phyloP scores from a whole-genome alignment of 208 protist species.

The Entamoeba moshkovskii region DNA sequence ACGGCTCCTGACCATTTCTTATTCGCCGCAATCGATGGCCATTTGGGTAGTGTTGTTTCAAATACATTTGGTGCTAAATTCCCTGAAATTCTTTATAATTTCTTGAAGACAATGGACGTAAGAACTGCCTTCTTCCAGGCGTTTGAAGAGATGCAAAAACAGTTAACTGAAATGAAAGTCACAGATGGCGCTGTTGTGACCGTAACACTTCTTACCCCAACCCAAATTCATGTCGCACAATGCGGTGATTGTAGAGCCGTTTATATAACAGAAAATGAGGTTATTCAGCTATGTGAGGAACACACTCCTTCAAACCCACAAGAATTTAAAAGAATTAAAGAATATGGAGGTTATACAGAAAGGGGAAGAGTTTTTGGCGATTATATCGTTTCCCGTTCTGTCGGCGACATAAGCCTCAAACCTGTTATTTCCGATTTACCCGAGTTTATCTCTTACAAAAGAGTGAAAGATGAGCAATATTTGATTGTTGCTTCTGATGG shows the following conservation, averaged over 20 bases:
- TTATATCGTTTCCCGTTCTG: neutral
- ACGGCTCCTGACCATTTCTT: neutral
- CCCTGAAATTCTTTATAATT: neutral
- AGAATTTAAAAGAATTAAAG: neutral
- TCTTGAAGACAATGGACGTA: neutral
- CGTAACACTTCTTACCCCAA: neutral
- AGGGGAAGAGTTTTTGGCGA: neutral
- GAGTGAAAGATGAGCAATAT: neutral
- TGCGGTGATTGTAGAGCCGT: neutral
- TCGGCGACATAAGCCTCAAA: neutral
- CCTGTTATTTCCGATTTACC: neutral
- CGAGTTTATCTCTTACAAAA: neutral
- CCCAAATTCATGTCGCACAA: neutral
- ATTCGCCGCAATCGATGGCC: neutral
- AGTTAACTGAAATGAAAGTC: neutral
- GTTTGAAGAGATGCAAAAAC: neutral
- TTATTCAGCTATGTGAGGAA: neutral
- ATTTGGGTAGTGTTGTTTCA: neutral
- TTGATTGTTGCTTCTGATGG: neutral
- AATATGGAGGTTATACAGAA: neutral
- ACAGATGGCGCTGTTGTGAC: neutral
- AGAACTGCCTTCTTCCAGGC: neutral
- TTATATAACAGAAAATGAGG: neutral
- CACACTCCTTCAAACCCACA: neutral
- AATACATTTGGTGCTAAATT: neutral